phyloP scores from a whole-genome alignment of 1,284 basidiomycete species.

The Meripilus lineatus region DNA sequence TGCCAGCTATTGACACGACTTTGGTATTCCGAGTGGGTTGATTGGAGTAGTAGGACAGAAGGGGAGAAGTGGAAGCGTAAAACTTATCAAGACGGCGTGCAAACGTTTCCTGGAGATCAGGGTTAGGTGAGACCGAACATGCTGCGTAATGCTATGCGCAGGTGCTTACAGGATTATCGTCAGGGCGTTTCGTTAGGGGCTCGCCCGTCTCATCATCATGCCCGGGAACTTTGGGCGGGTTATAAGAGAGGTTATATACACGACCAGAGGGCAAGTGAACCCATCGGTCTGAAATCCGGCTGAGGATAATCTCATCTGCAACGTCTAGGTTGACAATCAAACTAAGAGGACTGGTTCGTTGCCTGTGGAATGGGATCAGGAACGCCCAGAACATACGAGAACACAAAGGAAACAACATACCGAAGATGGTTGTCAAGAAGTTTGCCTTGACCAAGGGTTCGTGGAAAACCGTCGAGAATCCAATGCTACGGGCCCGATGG shows the following conservation, averaged over 20 bases:
- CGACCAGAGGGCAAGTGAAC: slow-evolving; percentile 91
- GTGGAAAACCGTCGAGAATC: slow-evolving; percentile 96
- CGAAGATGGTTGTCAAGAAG: slow-evolving; percentile 75
- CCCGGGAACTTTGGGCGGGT: slow-evolving; percentile 83
- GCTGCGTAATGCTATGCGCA: slow-evolving; percentile 4
- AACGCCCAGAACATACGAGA: neutral
- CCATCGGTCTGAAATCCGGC: slow-evolving; percentile 91
- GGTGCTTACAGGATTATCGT: slow-evolving; percentile 82
- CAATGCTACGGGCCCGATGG: slow-evolving; percentile 54
- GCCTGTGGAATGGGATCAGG: too few species aligned
- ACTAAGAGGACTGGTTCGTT: slow-evolving; percentile 61
- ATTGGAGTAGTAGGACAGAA: slow-evolving; percentile 73
- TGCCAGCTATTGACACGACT: slow-evolving; percentile 75
- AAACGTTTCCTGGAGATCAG: slow-evolving; percentile 66
- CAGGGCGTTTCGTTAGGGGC: slow-evolving; percentile 81
- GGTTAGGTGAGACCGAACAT: slow-evolving; percentile 5
- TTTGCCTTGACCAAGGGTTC: slow-evolving; percentile 86
- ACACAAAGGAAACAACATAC: slow-evolving; percentile 31
- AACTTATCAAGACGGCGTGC: slow-evolving; percentile 77
- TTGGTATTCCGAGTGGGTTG: slow-evolving; percentile 28
- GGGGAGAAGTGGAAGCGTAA: slow-evolving; percentile 84
- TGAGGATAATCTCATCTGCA: slow-evolving; percentile 84
- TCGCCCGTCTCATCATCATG: slow-evolving; percentile 93
- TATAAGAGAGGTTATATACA: slow-evolving; percentile 91
- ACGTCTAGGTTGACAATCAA: slow-evolving; percentile 92